phyloP scores from a whole-genome alignment of 768 basidiomycete species.

The Tricholoma furcatifolium region DNA sequence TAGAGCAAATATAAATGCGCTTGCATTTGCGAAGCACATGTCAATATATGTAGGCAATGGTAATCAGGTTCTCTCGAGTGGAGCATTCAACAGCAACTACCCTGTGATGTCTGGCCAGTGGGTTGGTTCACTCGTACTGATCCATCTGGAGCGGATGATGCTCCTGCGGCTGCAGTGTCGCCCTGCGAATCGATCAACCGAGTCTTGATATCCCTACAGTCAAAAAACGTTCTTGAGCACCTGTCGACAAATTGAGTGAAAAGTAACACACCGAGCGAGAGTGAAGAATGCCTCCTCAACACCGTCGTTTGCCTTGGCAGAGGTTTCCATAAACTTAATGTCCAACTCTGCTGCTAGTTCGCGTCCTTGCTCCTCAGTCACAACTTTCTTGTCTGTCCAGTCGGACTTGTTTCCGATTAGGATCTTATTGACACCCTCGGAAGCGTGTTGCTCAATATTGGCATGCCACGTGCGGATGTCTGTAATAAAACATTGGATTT shows the following conservation, averaged over 20 bases:
- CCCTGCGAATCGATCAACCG: conserved; percentile 94
- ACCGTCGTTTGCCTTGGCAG: conserved; percentile 94
- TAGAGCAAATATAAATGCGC: conserved; percentile 1
- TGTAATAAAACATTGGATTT: conserved; percentile 28
- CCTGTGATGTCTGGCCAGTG: conserved; percentile 36
- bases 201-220: conserved; percentile 91
- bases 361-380: conserved; percentile 89
- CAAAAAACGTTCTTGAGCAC: neutral
- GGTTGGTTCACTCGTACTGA: conserved; percentile 64
- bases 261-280: conserved; percentile 74
- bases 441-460: conserved; percentile 98
- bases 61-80: neutral
- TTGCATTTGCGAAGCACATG: neutral
- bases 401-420: conserved; percentile 99
- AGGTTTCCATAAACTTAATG: conserved; percentile 97
- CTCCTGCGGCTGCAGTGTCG: conserved; percentile 46
- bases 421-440: conserved; percentile 99
- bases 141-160: conserved; percentile 44
- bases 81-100: conserved; percentile 54
- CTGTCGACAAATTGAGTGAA: neutral
- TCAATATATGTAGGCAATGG: conserved; percentile 2
- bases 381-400: conserved; percentile 93
- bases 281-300: conserved; percentile 99
- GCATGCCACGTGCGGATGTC: conserved; percentile 98
- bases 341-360: conserved; percentile 92